phyloP scores from a whole-genome alignment of 768 basidiomycete genomes.

The Lyophyllum atratum region DNA sequence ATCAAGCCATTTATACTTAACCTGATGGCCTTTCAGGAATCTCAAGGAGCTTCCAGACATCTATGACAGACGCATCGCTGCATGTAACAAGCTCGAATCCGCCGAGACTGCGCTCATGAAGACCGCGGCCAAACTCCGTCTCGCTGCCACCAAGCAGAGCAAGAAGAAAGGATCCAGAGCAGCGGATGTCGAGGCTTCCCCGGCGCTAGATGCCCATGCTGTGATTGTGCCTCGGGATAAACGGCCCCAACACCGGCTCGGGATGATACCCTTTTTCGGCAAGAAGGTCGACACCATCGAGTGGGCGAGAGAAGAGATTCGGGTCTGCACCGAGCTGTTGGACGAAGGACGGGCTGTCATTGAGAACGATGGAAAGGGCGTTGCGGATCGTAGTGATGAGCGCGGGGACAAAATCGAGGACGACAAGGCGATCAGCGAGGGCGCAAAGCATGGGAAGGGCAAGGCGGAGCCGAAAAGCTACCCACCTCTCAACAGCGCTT shows the following conservation, averaged over 20 bases:
- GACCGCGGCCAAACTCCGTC: conserved; percentile 71
- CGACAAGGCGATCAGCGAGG: conserved; percentile 10
- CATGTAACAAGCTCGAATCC: conserved; percentile 79
- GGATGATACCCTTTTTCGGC: conserved; percentile 64
- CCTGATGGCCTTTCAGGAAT: conserved; percentile 48
- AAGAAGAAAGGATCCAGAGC: conserved; percentile 30
- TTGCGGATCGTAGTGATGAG: conserved; percentile 16
- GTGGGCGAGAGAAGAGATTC: conserved; percentile 82
- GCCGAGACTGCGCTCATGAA: conserved; percentile 81
- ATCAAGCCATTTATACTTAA: background rate
- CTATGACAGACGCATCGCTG: conserved; percentile 73
- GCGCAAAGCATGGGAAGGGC: conserved; percentile 12
- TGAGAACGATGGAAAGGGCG: conserved; percentile 28
- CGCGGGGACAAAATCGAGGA: background rate
- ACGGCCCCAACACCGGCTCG: conserved; percentile 80
- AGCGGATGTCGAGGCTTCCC: conserved; percentile 24
- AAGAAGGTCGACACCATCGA: conserved; percentile 93
- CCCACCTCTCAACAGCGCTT: conserved; percentile 70
- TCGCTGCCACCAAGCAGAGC: conserved; percentile 52
- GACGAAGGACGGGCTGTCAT: conserved; percentile 48
- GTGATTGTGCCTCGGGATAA: conserved; percentile 61
- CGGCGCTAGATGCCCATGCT: conserved; percentile 14
- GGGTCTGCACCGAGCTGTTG: conserved; percentile 50
- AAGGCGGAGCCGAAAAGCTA: conserved; percentile 37
- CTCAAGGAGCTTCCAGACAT: conserved; percentile 85